phyloP scores from a whole-genome alignment of 768 basidiomycete genomes.

The Suillus cothurnatus region DNA sequence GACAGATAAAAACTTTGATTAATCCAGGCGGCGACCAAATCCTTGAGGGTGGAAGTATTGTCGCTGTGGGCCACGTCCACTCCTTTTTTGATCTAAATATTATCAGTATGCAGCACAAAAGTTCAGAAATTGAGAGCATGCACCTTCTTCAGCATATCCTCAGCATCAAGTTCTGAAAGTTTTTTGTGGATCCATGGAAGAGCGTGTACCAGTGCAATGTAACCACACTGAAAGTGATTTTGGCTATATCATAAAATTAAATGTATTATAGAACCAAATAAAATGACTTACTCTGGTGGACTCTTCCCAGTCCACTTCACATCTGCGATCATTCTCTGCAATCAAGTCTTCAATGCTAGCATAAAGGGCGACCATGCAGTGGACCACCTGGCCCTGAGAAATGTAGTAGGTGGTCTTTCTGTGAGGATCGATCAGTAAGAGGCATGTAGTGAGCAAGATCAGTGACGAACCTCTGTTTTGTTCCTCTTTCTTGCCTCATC shows the following conservation, averaged over 20 bases:
- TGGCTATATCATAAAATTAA: background rate
- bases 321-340: too few relatives aligned
- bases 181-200: background rate
- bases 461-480: background rate
- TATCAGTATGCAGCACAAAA: background rate
- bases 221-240: background rate
- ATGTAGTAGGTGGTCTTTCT: background rate
- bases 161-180: background rate
- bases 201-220: background rate
- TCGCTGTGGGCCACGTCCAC: constrained; percentile 1
- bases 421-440: too few relatives aligned
- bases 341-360: background rate
- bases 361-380: too few relatives aligned
- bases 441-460: too few relatives aligned
- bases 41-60: constrained; percentile 1
- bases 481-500: background rate
- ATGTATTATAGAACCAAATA: background rate
- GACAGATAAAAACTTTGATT: background rate
- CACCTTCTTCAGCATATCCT: background rate
- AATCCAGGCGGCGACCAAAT: background rate
- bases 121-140: background rate
- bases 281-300: background rate
- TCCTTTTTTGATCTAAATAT: background rate
- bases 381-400: background rate
- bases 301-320: background rate